Base-by-base conservation (phyloP, 768 basidiomycete species). In the Boletus insuetus region DNA sequence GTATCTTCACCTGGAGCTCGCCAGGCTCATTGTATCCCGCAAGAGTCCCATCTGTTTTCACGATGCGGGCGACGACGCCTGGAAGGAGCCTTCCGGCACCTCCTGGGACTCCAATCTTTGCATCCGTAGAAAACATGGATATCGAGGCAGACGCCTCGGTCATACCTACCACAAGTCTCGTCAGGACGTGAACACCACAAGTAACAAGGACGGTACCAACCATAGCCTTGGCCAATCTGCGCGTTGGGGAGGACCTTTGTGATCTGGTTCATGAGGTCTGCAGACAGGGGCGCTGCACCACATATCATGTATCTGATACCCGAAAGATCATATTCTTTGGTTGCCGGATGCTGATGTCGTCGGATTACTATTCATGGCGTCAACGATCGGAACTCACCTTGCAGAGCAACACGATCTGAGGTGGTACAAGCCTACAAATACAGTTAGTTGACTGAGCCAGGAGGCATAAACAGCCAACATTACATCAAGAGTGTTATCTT, bases 181-280 rank as follows among this genome's bases (percentile, higher is more conserved):
- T 43, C 43, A 55, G 37, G 17, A 32, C 19, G 11, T 39, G 29
- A 32, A 13, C 24, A n/a, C 31, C 16, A 20, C 29, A 5, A 22
- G 13, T 6, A 48, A 39, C 14, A 26, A 14, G 2, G 32, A 37
- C 2, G 3, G 13, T 19, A 59, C 70, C 3, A 24, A 81, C 84
- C 84, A 66, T 83, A 86, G 51, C 82, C 85, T 70, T 86, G 85
- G 10, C 84, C 84, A 45, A 86, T 80, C n/a, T 68, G 69, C 11
- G 83, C 82, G 52, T 85, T 82, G 1, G 85, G 84, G 16, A 86
- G 64, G 10, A 84, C 54, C 46, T 75, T 64, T n/a, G 70, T 62
- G 41, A 85, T 37, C 52, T 74, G 66, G 26, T 69, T 51, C 69
- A 82, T 75, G 12, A 86, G 73, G 43, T 84, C 83, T 13, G 79